phyloP scores from a whole-genome alignment of 2,329 filamentous ascomycete species.

The Ophiostoma sp. region DNA sequence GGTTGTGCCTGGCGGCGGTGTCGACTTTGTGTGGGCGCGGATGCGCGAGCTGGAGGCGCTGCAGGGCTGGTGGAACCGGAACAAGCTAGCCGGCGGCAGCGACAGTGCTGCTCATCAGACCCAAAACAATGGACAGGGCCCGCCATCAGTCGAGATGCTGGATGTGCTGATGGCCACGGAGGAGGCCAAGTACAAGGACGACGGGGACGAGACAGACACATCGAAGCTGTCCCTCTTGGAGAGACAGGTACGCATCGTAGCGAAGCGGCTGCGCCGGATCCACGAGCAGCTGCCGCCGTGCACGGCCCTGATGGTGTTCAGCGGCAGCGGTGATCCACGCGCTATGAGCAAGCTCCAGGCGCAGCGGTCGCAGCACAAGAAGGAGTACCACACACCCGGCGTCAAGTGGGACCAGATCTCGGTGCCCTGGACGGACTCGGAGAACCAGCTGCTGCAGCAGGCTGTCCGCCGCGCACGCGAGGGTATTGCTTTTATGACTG shows the following conservation, averaged over 20 bases:
- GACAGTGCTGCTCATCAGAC: constrained; percentile 16
- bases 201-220: not conserved
- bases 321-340: constrained; percentile 62
- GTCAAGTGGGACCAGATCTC: constrained; percentile 62
- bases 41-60: constrained; percentile 60
- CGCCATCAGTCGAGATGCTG: constrained; percentile 31
- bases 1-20: constrained; percentile 54
- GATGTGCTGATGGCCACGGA: constrained; percentile 22
- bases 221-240: constrained; percentile 35
- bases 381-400: constrained; percentile 58
- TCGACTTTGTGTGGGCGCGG: constrained; percentile 62
- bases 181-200: constrained; percentile 16
- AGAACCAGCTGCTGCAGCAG: constrained; percentile 56
- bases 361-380: constrained; percentile 55
- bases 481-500: constrained; percentile 58
- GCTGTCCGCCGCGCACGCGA: constrained; percentile 54
- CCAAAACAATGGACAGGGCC: constrained; percentile 31
- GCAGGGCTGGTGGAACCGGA: constrained; percentile 63
- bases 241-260: constrained; percentile 42
- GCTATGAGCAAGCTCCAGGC: constrained; percentile 58
- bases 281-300: constrained; percentile 57
- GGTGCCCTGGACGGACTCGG: constrained; percentile 62
- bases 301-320: constrained; percentile 60
- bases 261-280: constrained; percentile 49
- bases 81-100: constrained; percentile 35